These are phyloP conservation scores for Ceratocystis alfenasii DNA, from an alignment of 2,329 filamentous ascomycete genomes.

Conservation along the genomic window DNA sequence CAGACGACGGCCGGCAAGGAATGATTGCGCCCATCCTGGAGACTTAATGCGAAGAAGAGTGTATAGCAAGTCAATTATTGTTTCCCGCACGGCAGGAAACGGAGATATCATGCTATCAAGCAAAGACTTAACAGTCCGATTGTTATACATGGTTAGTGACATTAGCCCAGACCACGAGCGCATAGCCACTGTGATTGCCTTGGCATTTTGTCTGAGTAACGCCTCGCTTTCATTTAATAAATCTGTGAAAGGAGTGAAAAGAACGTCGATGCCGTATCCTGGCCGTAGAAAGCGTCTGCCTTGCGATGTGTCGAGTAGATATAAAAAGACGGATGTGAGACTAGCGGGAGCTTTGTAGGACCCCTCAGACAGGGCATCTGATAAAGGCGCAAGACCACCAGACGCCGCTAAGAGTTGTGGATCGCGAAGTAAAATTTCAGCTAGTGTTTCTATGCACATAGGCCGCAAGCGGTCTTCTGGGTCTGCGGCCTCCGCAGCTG, in stretches of 20 bases:
- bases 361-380: conserved; percentile 83
- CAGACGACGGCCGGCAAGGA: conserved; percentile 77
- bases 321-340: conserved; percentile 74
- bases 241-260: conserved; percentile 90
- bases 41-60: conserved; percentile 74
- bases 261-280: conserved; percentile 76
- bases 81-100: conserved; percentile 49
- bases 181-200: conserved; percentile 80
- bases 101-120: conserved; percentile 51
- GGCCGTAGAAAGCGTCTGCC: conserved; percentile 72
- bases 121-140: conserved; percentile 71
- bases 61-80: conserved; percentile 80
- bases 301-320: conserved; percentile 73
- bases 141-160: conserved; percentile 76
- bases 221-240: conserved; percentile 49
- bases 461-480: conserved; percentile 73
- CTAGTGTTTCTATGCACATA: conserved; percentile 85
- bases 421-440: conserved; percentile 80
- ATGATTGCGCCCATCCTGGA: conserved; percentile 88
- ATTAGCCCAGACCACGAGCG: conserved; percentile 92
- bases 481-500: conserved; percentile 57
- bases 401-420: conserved; percentile 69
- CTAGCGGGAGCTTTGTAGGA: conserved; percentile 88
- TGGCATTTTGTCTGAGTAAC: conserved; percentile 71
- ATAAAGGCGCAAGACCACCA: conserved; percentile 73